phyloP scores from a whole-genome alignment of 345 rosid species.

The Xanthoceras sorbifolium region DNA sequence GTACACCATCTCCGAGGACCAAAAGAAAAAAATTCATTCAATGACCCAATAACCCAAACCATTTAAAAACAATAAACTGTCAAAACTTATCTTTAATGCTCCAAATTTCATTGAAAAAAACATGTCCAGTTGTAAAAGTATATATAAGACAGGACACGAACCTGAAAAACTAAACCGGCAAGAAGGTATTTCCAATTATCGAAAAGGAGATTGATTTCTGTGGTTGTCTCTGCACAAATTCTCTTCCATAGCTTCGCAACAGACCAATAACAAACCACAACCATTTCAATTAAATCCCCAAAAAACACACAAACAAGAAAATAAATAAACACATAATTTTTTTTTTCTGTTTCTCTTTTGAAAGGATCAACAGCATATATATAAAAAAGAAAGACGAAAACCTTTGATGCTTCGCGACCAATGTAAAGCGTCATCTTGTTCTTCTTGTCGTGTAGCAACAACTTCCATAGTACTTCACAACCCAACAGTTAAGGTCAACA shows the following conservation, averaged over 20 bases:
- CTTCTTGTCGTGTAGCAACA: conserved; percentile 42
- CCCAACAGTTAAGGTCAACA: conserved; percentile 53
- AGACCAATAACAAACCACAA: conserved; percentile 8
- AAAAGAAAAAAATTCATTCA: neutral
- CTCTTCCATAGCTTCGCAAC: conserved; percentile 84
- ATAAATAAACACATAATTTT: too few species aligned
- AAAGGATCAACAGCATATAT: neutral
- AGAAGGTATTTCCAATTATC: conserved; percentile 93
- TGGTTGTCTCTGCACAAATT: conserved; percentile 70
- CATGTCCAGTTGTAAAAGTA: neutral
- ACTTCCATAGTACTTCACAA: conserved; percentile 64
- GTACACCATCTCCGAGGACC: neutral
- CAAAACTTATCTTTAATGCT: neutral
- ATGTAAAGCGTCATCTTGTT: conserved; percentile 80
- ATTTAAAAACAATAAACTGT: neutral
- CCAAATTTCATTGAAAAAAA: neutral
- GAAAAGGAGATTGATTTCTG: conserved; percentile 79
- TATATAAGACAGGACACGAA: conserved; percentile 23
- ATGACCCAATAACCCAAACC: neutral
- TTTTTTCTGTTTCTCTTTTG: neutral
- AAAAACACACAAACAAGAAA: neutral
- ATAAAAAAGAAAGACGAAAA: conserved; percentile 16
- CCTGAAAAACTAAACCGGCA: conserved; percentile 92
- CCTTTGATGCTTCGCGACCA: conserved; percentile 97
- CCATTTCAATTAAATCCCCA: conserved; percentile 24